Evolutionary conservation across 257 asterid genomes (phyloP).

Genomic region (Ligustrum vulgare): DNA sequence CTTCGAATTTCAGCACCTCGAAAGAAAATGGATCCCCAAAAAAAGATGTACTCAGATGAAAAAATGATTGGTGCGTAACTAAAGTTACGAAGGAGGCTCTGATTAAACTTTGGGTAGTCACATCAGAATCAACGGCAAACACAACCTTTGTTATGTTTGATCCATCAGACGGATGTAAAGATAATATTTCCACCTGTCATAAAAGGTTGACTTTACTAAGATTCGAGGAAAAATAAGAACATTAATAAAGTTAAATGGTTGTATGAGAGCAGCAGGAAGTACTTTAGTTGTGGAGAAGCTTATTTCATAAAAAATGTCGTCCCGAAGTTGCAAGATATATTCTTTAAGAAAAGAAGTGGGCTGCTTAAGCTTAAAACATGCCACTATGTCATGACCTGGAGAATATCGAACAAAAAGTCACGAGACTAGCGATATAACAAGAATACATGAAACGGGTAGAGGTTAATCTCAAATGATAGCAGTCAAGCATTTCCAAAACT

Average conservation of each 20-base stretch:
- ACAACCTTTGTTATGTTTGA: slow-evolving; percentile 69
- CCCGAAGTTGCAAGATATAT: slow-evolving; percentile 33
- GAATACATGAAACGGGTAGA: not conserved
- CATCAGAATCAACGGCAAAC: slow-evolving; percentile 65
- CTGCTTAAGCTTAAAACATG: slow-evolving; percentile 46
- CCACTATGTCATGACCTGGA: slow-evolving; percentile 52
- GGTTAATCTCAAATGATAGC: not conserved
- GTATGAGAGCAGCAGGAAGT: slow-evolving; percentile 16
- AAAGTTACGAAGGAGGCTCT: slow-evolving; percentile 39
- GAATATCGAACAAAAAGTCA: slow-evolving; percentile 16
- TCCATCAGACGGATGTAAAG: slow-evolving; percentile 37
- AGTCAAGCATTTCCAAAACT: too few relatives aligned
- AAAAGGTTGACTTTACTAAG: slow-evolving; percentile 12
- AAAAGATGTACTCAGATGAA: slow-evolving; percentile 60
- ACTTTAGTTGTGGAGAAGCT: slow-evolving; percentile 47
- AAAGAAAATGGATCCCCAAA: slow-evolving; percentile 80
- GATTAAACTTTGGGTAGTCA: slow-evolving; percentile 57
- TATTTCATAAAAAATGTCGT: slow-evolving; percentile 50
- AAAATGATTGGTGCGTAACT: slow-evolving; percentile 39
- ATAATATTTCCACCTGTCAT: slow-evolving; percentile 61
- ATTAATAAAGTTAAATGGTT: not conserved
- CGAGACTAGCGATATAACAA: not conserved
- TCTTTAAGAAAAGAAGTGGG: slow-evolving; percentile 39
- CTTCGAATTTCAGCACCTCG: slow-evolving; percentile 78
- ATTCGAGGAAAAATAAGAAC: not conserved